Base-by-base conservation (phyloP, 208 protist genomes). In the Wallacemonas collosoma region DNA sequence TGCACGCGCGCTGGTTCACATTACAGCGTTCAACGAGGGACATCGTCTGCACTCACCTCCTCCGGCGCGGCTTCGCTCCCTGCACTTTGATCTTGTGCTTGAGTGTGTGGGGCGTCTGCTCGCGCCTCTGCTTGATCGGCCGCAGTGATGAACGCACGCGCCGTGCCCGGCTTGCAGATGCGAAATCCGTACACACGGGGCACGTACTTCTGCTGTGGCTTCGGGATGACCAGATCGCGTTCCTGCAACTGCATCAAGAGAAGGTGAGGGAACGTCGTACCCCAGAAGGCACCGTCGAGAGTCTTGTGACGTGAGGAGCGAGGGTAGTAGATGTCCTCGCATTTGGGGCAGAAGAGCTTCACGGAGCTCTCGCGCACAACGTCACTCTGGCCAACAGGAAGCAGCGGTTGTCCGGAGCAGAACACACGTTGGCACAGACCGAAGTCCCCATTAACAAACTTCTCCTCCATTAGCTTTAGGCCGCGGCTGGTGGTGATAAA, bases 261-360 rank as follows among this genome's bases (percentile, higher is more conserved):
- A 5, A 99, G 77, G 72, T 99, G 98, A 14, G 98, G 91, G 61
- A 99, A 99, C 7, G 98, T 98, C 3, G 97, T 99, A 35, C 98
- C 98, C 91, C 99, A 99, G 82, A 98, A 99, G 45, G 98, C 97
- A 6, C 98, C 98, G 72, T 99, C 97, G 43, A 99, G 81, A n/a
- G 88, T 88, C 64, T 95, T 91, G 80, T 99, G 97, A 36, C 93
- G 90, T 7, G 82, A 82, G 38, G 93, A 98, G 63, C 95, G 93
- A 9, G 97, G 98, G 77, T 98, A 93, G 79, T 98, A 99, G 67
- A 99, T 97, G 71, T 99, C 98, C 43, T 99, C 89, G 80, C 98
- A 99, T 63, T 95, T 95, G 1, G 98, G 98, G 79, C 98, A 99
- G 78, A 98, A 99, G 26, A 99, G 77, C 81, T 99, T 99, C 48